A percentile compares a stretch with the other conserved stretches of the same genome.
Evolutionary conservation across 352 stramenopile genomes (phyloP).

Genomic region (Phytopythium vexans): DNA sequence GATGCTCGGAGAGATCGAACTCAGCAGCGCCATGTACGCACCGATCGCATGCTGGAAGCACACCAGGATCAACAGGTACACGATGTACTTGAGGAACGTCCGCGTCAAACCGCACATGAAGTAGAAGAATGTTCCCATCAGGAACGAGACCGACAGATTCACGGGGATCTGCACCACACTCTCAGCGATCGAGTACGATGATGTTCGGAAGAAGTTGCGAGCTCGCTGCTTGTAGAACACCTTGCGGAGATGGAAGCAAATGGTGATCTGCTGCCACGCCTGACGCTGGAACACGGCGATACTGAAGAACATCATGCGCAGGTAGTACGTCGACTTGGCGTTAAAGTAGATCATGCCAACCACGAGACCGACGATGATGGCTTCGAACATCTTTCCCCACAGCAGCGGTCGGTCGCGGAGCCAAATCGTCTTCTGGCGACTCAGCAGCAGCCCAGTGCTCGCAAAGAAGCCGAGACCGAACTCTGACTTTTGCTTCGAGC

Average conservation of each 20-base stretch:
- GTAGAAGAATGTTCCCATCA: conserved; percentile 64
- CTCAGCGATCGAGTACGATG: conserved; percentile 73
- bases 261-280: conserved; percentile 66
- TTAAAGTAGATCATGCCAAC: conserved; percentile 76
- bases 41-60: conserved; percentile 72
- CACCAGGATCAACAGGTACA: conserved; percentile 74
- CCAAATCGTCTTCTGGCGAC: conserved; percentile 67
- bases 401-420: conserved; percentile 54
- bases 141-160: conserved; percentile 57
- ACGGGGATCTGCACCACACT: conserved; percentile 55
- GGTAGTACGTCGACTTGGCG: conserved; percentile 48
- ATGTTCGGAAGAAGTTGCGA: conserved; percentile 86
- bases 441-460: conserved; percentile 48
- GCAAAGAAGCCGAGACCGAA: conserved; percentile 43
- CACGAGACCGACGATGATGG: conserved; percentile 67
- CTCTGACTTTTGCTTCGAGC: conserved; percentile 44
- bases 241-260: conserved; percentile 62
- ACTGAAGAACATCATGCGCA: conserved; percentile 72
- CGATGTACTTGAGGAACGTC: conserved; percentile 69
- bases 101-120: too few species aligned
- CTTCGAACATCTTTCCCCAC: conserved; percentile 62
- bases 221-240: conserved; percentile 90
- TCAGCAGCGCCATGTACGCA: conserved; percentile 66
- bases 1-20: conserved; percentile 49
- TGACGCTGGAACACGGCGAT: conserved; percentile 67